These are phyloP conservation scores for Butyriboletus loyo DNA, from an alignment of 768 basidiomycete genomes.

Conservation along the genomic window DNA sequence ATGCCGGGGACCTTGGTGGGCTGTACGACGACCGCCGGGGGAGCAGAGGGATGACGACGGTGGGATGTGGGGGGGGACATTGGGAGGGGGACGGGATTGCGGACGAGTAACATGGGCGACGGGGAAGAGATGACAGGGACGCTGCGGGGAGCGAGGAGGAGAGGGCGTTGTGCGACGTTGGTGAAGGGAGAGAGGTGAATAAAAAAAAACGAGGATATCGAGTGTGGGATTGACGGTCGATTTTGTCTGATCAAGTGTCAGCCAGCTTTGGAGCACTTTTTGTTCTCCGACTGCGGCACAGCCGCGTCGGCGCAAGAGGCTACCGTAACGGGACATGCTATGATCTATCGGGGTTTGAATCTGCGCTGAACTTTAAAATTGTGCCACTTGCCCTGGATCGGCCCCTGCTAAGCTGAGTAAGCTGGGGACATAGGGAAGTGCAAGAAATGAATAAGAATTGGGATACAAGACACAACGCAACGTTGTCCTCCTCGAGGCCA, in stretches of 20 bases:
- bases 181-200: neutral
- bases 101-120: slow-evolving; percentile 41
- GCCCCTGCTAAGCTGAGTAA: neutral
- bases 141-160: slow-evolving; percentile 9
- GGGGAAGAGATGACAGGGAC: neutral
- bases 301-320: slow-evolving; percentile 26
- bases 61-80: slow-evolving; percentile 40
- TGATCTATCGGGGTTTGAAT: slow-evolving; percentile 27
- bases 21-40: slow-evolving; percentile 63
- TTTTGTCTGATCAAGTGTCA: slow-evolving; percentile 31
- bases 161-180: neutral
- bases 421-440: too few relatives aligned
- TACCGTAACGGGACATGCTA: slow-evolving; percentile 6
- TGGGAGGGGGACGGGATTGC: slow-evolving; percentile 33
- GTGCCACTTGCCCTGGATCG: slow-evolving; percentile 2
- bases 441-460: too few relatives aligned
- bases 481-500: slow-evolving; percentile 25
- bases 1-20: slow-evolving; percentile 74
- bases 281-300: slow-evolving; percentile 34
- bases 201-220: slow-evolving; percentile 27
- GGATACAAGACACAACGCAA: too few relatives aligned
- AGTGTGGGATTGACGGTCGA: slow-evolving; percentile 25
- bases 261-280: slow-evolving; percentile 32
- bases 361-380: slow-evolving; percentile 23
- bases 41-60: slow-evolving; percentile 67